phyloP scores from a whole-genome alignment of 1,139 yeast genomes.

The Saccharomyces hybrid region DNA sequence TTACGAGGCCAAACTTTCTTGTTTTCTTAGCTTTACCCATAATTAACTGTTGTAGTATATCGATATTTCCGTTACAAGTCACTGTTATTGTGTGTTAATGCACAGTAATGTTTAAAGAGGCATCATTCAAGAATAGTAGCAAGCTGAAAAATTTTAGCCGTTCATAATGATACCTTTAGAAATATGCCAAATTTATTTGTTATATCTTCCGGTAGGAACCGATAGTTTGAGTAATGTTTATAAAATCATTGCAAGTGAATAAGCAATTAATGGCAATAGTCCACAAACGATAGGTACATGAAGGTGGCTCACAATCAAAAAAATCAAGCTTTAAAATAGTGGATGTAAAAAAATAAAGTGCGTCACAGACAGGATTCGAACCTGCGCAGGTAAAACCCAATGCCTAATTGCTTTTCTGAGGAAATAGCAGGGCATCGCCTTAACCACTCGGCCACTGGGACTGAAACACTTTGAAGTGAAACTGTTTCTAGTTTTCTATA shows the following conservation, averaged over 20 bases:
- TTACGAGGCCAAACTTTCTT: conserved; percentile 89
- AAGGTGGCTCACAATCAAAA: not conserved
- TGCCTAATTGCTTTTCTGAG: conserved; percentile 35
- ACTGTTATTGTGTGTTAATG: not conserved
- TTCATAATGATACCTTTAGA: not conserved
- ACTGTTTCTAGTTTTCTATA: too few species aligned
- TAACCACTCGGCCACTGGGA: conserved; percentile 83
- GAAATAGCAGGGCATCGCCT: conserved; percentile 76
- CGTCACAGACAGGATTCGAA: conserved; percentile 61
- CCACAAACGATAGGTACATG: not conserved
- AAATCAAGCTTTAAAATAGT: too few species aligned
- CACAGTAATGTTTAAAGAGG: not conserved
- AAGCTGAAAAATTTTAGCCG: not conserved
- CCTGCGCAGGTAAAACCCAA: conserved; percentile 57
- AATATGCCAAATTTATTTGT: not conserved
- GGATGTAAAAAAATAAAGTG: conserved; percentile 12
- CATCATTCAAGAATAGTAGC: not conserved
- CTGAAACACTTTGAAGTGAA: conserved; percentile 15
- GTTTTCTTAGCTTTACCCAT: conserved; percentile 98
- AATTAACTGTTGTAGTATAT: not conserved
- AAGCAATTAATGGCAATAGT: not conserved
- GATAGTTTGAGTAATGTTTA: too few species aligned
- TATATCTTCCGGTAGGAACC: not conserved
- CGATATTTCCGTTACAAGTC: not conserved
- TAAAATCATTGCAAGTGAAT: not conserved